phyloP scores from a whole-genome alignment of 2,329 filamentous ascomycete species.

The Verticillium isaacii region DNA sequence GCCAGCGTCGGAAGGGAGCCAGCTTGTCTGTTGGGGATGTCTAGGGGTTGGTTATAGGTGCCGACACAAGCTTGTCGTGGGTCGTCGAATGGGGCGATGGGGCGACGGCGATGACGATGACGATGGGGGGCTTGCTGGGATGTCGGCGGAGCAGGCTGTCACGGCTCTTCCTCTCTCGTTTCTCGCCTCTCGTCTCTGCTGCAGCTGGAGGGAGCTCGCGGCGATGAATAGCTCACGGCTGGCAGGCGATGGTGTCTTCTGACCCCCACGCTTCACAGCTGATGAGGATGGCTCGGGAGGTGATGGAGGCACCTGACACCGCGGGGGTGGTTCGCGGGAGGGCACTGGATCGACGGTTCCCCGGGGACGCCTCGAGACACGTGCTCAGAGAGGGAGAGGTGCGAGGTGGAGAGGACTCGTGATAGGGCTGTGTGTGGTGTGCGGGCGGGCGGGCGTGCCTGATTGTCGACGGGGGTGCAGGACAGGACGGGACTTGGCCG shows the following conservation, averaged over 20 bases:
- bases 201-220: not conserved
- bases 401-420: not conserved
- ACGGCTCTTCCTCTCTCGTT: not conserved
- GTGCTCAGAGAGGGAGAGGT: not conserved
- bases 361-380: not conserved
- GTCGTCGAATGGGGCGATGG: not conserved
- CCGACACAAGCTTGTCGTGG: not conserved
- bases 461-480: not conserved
- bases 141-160: not conserved
- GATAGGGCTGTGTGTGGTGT: not conserved
- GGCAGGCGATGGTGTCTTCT: not conserved
- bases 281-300: not conserved
- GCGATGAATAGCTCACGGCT: no score
- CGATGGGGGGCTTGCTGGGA: no score
- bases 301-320: constrained; percentile 1
- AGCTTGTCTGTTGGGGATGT: not conserved
- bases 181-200: not conserved
- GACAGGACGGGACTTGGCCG: not conserved
- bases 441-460: not conserved
- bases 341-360: not conserved
- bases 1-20: constrained; percentile 4
- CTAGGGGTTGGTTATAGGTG: not conserved
- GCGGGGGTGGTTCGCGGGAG: not conserved
- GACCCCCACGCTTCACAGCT: constrained; percentile 2
- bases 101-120: not conserved